These are phyloP conservation scores for Begonia peltatifolia DNA, from an alignment of 306 rosid species.

Conservation along the genomic window DNA sequence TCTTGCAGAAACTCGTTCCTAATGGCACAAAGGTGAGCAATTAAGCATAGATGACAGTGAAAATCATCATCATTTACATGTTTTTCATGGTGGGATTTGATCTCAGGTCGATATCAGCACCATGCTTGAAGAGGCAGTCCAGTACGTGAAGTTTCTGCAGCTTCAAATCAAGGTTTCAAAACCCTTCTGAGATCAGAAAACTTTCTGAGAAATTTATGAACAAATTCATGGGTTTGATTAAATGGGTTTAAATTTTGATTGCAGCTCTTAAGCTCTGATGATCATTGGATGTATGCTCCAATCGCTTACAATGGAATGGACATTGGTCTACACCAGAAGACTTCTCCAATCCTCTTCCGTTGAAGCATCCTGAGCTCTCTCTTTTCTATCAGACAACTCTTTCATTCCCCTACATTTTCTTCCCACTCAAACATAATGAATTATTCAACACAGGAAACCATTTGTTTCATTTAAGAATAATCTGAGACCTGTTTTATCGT, in stretches of 20 bases:
- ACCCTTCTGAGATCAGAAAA: too few species aligned
- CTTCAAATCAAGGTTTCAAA: conserved; percentile 68
- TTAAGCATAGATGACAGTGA: not conserved
- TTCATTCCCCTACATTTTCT: too few species aligned
- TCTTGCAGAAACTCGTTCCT: conserved; percentile 74
- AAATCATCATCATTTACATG: too few species aligned
- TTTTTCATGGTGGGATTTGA: not conserved
- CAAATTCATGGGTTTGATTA: too few species aligned
- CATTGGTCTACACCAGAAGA: conserved; percentile 41
- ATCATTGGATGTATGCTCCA: conserved; percentile 91
- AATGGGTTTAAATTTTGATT: not conserved
- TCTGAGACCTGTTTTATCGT: too few species aligned
- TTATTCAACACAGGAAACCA: too few species aligned
- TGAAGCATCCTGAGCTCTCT: not conserved
- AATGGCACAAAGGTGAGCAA: conserved; percentile 72
- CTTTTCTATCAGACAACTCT: not conserved
- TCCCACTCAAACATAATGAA: too few species aligned
- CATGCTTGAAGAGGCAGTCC: conserved; percentile 95
- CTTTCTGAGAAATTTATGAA: too few species aligned
- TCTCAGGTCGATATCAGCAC: conserved; percentile 90
- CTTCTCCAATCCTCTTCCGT: conserved; percentile 32
- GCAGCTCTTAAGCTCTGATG: conserved; percentile 90
- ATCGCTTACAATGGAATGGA: conserved; percentile 86
- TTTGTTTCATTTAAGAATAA: too few species aligned
- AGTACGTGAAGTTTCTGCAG: conserved; percentile 83